These are phyloP conservation scores for Nematodospora anomalae DNA, from an alignment of 1,139 yeast species.

Conservation along the genomic window DNA sequence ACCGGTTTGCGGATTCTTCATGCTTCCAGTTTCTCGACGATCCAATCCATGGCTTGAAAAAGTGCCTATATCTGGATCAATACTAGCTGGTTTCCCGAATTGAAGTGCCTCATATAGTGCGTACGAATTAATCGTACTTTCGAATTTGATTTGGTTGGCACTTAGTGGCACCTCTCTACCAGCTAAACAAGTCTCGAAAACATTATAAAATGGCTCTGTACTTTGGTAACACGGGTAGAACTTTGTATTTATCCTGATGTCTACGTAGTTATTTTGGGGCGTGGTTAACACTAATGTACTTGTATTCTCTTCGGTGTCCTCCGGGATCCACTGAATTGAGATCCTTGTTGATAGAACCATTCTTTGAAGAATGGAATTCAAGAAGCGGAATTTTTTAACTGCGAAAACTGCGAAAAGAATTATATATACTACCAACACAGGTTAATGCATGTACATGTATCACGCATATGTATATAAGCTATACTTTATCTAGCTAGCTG, in stretches of 20 bases:
- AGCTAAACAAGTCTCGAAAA: conserved; percentile 40
- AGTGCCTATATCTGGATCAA: conserved; percentile 44
- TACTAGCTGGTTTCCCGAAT: conserved; percentile 22
- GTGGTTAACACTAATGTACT: conserved; percentile 54
- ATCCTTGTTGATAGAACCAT: conserved; percentile 45
- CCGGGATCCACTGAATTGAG: conserved; percentile 55
- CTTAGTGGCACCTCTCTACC: conserved; percentile 38
- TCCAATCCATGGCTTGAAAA: conserved; percentile 44
- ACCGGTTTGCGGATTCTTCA: conserved; percentile 49
- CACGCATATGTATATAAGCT: not conserved
- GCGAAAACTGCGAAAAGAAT: no score
- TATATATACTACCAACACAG: not conserved
- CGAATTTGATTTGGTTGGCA: conserved; percentile 35
- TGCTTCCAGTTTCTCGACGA: conserved; percentile 53
- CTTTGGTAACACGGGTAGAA: conserved; percentile 23
- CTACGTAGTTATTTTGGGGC: conserved; percentile 47
- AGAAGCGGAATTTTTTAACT: conserved; percentile 7
- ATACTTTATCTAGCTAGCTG: not conserved
- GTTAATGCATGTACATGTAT: not conserved
- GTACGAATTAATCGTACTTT: conserved; percentile 45
- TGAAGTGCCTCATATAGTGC: conserved; percentile 27
- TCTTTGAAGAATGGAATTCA: not conserved
- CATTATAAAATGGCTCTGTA: conserved; percentile 19
- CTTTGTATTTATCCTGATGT: conserved; percentile 30
- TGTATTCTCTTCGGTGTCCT: conserved; percentile 44